Conservation (phyloP, 2,329 filamentous ascomycete genomes). For the Dendrostoma leiphaemia region DNA sequence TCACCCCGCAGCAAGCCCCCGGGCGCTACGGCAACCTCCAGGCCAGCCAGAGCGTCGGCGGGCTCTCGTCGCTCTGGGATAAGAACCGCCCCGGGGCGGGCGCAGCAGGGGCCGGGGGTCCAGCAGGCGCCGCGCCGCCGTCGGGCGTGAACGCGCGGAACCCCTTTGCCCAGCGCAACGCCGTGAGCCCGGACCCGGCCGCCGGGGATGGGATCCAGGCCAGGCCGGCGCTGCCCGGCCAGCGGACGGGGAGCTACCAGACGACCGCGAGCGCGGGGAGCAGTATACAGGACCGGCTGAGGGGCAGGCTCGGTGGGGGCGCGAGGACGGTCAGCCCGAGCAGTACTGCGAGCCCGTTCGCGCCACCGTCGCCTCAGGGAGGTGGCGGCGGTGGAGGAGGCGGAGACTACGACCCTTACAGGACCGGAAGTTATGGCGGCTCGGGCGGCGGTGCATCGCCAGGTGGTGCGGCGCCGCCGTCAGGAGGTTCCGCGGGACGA, state of each 20-base stretch:
- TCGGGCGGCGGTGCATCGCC: slow-evolving; percentile 36
- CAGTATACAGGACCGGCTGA: slow-evolving; percentile 77
- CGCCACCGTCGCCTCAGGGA: slow-evolving; percentile 37
- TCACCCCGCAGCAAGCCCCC: slow-evolving; percentile 43
- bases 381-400: slow-evolving; percentile 14
- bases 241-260: slow-evolving; percentile 75
- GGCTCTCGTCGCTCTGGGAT: slow-evolving; percentile 60
- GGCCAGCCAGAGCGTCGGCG: slow-evolving; percentile 28
- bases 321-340: slow-evolving; percentile 56
- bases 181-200: slow-evolving; percentile 32
- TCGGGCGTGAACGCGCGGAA: slow-evolving; percentile 21
- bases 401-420: slow-evolving; percentile 22
- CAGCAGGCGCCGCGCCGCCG: background rate
- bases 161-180: slow-evolving; percentile 27
- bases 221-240: slow-evolving; percentile 55
- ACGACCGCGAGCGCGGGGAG: slow-evolving; percentile 31
- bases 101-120: background rate
- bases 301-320: slow-evolving; percentile 70
- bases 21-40: slow-evolving; percentile 49
- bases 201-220: slow-evolving; percentile 35
- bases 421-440: slow-evolving; percentile 22
- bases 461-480: slow-evolving; percentile 31
- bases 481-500: slow-evolving; percentile 35
- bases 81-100: slow-evolving; percentile 31
- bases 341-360: slow-evolving; percentile 41